Evolutionary conservation across 2,329 filamentous ascomycete genomes (phyloP).

Genomic region (Leptographium lundbergii): DNA sequence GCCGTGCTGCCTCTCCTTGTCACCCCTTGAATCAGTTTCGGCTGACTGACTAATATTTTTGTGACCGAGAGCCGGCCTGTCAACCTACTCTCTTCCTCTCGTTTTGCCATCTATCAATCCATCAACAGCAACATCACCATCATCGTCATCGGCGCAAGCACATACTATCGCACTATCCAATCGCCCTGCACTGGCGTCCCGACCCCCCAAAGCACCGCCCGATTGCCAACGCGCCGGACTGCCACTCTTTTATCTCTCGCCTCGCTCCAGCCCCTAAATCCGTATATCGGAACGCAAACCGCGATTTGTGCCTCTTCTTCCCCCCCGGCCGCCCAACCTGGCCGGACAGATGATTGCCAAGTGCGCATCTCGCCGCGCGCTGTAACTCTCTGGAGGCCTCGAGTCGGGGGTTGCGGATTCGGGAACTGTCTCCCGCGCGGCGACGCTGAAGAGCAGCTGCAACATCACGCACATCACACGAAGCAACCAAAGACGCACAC

Average conservation of each 20-base stretch:
- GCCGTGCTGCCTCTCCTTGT: neutral
- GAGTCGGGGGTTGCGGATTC: slow-evolving; percentile 1
- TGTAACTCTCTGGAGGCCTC: neutral
- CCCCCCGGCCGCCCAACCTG: neutral
- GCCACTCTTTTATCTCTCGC: neutral
- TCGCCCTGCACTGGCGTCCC: neutral
- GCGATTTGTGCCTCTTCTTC: neutral
- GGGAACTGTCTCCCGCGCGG: neutral
- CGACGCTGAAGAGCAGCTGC: neutral
- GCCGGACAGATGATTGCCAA: slow-evolving; percentile 1
- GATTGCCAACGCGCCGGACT: neutral
- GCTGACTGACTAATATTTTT: neutral
- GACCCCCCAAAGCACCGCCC: neutral
- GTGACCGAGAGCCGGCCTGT: neutral
- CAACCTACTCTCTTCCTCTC: neutral
- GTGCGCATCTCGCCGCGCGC: slow-evolving; percentile 1
- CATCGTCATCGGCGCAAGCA: neutral
- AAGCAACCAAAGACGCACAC: neutral
- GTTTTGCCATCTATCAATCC: neutral
- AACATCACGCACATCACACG: neutral
- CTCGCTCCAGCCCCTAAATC: neutral
- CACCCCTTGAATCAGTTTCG: neutral
- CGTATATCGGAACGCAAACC: neutral
- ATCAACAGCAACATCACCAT: neutral
- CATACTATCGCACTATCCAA: neutral